These are phyloP conservation scores for Aaosphaeria pasadenensis DNA, from an alignment of 2,329 filamentous ascomycete genomes.

Conservation along the genomic window DNA sequence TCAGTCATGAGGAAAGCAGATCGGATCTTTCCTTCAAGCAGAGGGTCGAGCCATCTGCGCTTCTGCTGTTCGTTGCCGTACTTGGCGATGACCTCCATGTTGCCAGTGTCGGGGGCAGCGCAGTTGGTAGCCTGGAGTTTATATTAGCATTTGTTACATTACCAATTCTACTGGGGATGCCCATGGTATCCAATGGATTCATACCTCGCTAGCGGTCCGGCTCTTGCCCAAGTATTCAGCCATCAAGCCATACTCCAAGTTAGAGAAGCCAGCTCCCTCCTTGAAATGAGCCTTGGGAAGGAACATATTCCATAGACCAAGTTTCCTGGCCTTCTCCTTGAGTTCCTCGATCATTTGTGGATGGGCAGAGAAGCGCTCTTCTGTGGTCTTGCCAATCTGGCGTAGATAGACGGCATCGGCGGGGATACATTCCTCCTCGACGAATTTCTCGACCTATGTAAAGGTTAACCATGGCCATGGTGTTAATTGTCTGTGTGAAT, in stretches of 20 bases:
- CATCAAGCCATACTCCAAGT: conserved; percentile 97
- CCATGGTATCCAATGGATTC: background rate
- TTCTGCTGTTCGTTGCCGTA: conserved; percentile 87
- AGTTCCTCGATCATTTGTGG: conserved; percentile 83
- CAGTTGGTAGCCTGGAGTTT: conserved; percentile 69
- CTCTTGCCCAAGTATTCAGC: conserved; percentile 93
- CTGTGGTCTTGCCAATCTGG: conserved; percentile 69
- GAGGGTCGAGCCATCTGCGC: conserved; percentile 73
- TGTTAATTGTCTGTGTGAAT: too few relatives aligned
- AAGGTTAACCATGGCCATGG: background rate
- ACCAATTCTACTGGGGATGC: background rate
- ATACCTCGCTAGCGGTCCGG: conserved; percentile 56
- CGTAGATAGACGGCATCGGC: conserved; percentile 78
- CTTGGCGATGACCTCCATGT: conserved; percentile 93
- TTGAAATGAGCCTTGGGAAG: conserved; percentile 92
- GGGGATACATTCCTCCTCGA: conserved; percentile 80
- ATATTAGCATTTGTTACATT: conserved; percentile 3
- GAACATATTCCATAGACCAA: conserved; percentile 99
- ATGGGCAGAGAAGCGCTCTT: conserved; percentile 73
- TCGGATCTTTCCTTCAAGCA: conserved; percentile 80
- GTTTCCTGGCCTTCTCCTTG: conserved; percentile 75
- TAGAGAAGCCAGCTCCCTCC: conserved; percentile 90
- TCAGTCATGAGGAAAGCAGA: conserved; percentile 95
- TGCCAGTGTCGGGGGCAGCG: conserved; percentile 86
- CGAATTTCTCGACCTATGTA: conserved; percentile 80